A percentile compares a stretch with the other conserved stretches of the same genome.
Evolutionary conservation across 78 protist species (phyloP).

Genomic region (Dictyostelium brefeldianum): DNA sequence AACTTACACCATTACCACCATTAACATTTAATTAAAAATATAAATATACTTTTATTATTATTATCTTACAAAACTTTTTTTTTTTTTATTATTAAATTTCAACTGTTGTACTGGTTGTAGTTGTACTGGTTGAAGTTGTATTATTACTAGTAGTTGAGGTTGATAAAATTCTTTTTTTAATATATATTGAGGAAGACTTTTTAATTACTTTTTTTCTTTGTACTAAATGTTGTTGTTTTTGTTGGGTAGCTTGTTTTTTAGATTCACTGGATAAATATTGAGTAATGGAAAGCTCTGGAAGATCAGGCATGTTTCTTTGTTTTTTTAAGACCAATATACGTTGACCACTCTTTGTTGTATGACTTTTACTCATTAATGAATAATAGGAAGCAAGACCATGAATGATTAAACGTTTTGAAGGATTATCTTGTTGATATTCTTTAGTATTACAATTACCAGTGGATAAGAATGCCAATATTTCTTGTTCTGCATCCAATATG

Average conservation of each 20-base stretch:
- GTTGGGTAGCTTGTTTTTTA: not conserved
- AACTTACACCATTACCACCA: no score
- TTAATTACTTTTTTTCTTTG: constrained; percentile 21
- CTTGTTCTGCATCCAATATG: not conserved
- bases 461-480: constrained; percentile 12
- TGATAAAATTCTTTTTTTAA: constrained; percentile 17
- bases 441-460: not conserved
- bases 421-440: not conserved
- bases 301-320: constrained; percentile 36
- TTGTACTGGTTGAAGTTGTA: not conserved
- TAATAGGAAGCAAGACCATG: constrained; percentile 67
- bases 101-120: no score
- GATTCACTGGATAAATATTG: constrained; percentile 24
- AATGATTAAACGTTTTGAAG: constrained; percentile 34
- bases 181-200: not conserved
- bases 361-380: constrained; percentile 46
- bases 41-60: no score
- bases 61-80: no score
- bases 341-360: constrained; percentile 23
- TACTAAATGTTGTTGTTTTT: not conserved
- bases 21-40: no score
- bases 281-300: constrained; percentile 27
- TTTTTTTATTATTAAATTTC: no score
- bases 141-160: not conserved
- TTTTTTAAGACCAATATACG: constrained; percentile 33